phyloP scores from a whole-genome alignment of 2,329 filamentous ascomycete species.

The Dothideomycetes sp. region DNA sequence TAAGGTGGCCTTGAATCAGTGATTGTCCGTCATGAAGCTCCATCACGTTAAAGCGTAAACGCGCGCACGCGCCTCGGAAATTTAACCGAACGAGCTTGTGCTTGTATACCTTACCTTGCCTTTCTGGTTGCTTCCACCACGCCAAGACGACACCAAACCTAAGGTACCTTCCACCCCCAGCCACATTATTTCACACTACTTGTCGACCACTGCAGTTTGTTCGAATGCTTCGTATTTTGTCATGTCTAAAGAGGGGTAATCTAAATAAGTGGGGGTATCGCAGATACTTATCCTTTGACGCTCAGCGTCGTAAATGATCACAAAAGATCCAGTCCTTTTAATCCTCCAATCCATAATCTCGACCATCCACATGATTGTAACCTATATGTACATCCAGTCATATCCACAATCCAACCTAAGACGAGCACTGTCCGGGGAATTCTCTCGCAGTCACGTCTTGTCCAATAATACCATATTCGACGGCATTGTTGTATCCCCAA shows the following conservation, averaged over 20 bases:
- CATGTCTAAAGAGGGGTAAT: conserved; percentile 3
- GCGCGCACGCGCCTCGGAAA: not conserved
- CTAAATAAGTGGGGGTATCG: conserved; percentile 4
- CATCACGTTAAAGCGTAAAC: not conserved
- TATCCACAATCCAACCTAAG: conserved; percentile 1
- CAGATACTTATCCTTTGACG: conserved; percentile 4
- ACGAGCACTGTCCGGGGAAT: conserved; percentile 16
- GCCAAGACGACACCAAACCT: not conserved
- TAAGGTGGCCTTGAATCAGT: too few species aligned
- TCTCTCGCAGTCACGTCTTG: conserved; percentile 22
- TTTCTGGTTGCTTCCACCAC: not conserved
- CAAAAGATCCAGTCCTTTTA: not conserved
- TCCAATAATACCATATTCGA: conserved; percentile 28
- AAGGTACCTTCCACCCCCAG: too few species aligned
- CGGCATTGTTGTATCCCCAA: conserved; percentile 31
- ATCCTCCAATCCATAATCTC: not conserved
- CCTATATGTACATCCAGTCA: not conserved
- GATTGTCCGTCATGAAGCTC: too few species aligned
- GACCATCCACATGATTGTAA: too few species aligned
- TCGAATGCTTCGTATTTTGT: too few species aligned
- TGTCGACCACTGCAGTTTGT: too few species aligned
- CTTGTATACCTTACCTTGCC: not conserved
- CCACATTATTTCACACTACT: too few species aligned
- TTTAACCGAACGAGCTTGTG: not conserved
- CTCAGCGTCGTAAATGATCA: conserved; percentile 2